A percentile compares a stretch with the other conserved stretches of the same genome.
Conservation (phyloP, 495 filamentous ascomycete genomes). For the Aspergillus ostianus region DNA sequence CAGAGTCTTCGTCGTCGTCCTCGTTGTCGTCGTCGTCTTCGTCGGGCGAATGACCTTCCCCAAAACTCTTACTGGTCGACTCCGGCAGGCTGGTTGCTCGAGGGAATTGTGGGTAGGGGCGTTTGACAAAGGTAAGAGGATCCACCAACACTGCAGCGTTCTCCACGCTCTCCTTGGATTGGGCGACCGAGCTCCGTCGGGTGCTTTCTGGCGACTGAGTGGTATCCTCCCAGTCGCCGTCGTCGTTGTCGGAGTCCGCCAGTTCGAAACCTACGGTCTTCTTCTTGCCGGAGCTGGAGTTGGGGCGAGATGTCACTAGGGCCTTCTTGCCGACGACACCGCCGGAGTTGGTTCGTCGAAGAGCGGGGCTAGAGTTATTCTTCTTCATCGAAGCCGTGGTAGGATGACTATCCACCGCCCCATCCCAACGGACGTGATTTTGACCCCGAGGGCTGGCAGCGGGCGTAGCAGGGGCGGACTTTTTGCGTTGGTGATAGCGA, state of each 20-base stretch:
- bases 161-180: constrained; percentile 40
- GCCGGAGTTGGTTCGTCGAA: constrained; percentile 37
- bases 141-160: constrained; percentile 43
- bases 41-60: constrained; percentile 20
- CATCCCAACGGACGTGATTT: constrained; percentile 45
- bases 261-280: constrained; percentile 50
- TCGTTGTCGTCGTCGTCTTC: constrained; percentile 22
- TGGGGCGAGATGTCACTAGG: constrained; percentile 38
- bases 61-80: constrained; percentile 37
- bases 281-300: constrained; percentile 41
- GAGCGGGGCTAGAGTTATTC: constrained; percentile 44
- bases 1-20: constrained; percentile 25
- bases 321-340: constrained; percentile 35
- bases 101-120: constrained; percentile 43
- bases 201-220: constrained; percentile 53
- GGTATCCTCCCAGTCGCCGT: constrained; percentile 51
- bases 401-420: constrained; percentile 26
- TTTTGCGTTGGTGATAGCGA: constrained; percentile 49
- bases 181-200: constrained; percentile 44
- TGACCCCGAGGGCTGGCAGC: constrained; percentile 38
- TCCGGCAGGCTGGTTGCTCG: constrained; percentile 48
- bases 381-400: constrained; percentile 40
- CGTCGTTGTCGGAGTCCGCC: constrained; percentile 45
- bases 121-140: constrained; percentile 49
- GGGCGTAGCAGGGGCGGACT: constrained; percentile 48